Evolutionary conservation across 2,329 filamentous ascomycete species (phyloP).

Genomic region (Dactylonectria estremocensis): DNA sequence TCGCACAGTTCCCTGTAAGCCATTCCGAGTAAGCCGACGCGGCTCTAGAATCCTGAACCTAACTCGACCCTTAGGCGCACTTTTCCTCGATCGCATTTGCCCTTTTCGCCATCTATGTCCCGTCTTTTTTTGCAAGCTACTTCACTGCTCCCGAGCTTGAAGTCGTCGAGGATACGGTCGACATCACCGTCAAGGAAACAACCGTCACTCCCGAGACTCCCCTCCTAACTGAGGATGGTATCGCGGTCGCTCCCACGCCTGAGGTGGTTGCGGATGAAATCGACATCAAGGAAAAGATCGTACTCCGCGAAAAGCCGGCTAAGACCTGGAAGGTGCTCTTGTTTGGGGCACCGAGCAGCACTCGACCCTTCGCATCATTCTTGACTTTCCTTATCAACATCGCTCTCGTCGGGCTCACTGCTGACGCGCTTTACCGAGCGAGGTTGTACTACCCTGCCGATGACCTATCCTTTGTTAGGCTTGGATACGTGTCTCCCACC

Average conservation of each 20-base stretch:
- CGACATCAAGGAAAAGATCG: constrained; percentile 74
- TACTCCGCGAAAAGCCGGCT: constrained; percentile 70
- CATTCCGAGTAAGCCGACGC: constrained; percentile 3
- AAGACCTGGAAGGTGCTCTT: constrained; percentile 77
- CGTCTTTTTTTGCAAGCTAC: constrained; percentile 74
- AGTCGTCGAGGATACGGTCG: constrained; percentile 73
- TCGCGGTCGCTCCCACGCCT: constrained; percentile 48
- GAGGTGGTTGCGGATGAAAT: constrained; percentile 66
- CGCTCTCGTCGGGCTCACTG: constrained; percentile 76
- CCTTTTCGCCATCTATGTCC: constrained; percentile 76
- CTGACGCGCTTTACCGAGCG: constrained; percentile 85
- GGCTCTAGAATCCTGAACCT: constrained; percentile 30
- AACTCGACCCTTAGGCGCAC: constrained; percentile 50
- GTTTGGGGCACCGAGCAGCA: constrained; percentile 81
- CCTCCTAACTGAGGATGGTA: constrained; percentile 51
- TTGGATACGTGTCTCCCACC: constrained; percentile 88
- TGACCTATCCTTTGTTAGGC: constrained; percentile 86
- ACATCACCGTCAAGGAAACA: constrained; percentile 68
- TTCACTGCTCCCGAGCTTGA: constrained; percentile 70
- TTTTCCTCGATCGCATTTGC: constrained; percentile 71
- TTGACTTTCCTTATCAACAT: constrained; percentile 82
- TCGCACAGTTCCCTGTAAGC: constrained; percentile 56
- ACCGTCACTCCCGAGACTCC: constrained; percentile 49
- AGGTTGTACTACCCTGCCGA: constrained; percentile 78
- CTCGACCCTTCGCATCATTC: constrained; percentile 76